These are phyloP conservation scores for Neofusicoccum ribis DNA, from an alignment of 2,329 filamentous ascomycete species.

Conservation along the genomic window DNA sequence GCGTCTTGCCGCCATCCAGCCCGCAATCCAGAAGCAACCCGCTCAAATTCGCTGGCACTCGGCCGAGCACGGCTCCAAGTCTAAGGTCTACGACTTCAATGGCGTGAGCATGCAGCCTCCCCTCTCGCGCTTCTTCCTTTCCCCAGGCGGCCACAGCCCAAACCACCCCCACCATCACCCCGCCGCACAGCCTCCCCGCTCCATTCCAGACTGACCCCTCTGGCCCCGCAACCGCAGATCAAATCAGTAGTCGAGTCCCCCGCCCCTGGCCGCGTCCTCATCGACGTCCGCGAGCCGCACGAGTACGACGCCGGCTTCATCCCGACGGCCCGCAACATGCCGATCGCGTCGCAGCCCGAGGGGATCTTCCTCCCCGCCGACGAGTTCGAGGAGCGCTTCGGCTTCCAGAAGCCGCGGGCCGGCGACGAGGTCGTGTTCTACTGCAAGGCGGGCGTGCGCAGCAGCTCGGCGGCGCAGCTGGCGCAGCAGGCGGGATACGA, in stretches of 20 bases:
- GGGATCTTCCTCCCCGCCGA: conserved; percentile 72
- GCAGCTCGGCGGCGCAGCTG: conserved; percentile 72
- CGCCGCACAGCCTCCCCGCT: neutral
- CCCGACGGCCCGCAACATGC: conserved; percentile 79
- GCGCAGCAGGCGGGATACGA: conserved; percentile 76
- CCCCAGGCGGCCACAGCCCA: neutral
- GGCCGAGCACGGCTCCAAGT: conserved; percentile 9
- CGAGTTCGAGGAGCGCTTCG: conserved; percentile 82
- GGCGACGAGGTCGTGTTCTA: conserved; percentile 73
- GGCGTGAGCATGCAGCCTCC: neutral
- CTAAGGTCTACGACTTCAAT: conserved; percentile 15
- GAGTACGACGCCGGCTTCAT: conserved; percentile 71
- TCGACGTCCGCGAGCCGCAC: conserved; percentile 69
- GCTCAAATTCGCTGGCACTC: conserved; percentile 8
- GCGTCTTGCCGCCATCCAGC: neutral
- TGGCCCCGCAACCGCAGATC: neutral
- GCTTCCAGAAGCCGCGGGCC: conserved; percentile 67
- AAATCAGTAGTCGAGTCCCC: neutral
- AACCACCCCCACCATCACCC: neutral
- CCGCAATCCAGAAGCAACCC: neutral
- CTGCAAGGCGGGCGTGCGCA: conserved; percentile 88
- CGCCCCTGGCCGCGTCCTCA: neutral
- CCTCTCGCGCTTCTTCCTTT: neutral
- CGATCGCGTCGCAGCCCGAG: conserved; percentile 74
- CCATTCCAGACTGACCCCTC: neutral